Evolutionary conservation across 257 asterid genomes (phyloP).

Genomic region (Ajuga chamaepitys): DNA sequence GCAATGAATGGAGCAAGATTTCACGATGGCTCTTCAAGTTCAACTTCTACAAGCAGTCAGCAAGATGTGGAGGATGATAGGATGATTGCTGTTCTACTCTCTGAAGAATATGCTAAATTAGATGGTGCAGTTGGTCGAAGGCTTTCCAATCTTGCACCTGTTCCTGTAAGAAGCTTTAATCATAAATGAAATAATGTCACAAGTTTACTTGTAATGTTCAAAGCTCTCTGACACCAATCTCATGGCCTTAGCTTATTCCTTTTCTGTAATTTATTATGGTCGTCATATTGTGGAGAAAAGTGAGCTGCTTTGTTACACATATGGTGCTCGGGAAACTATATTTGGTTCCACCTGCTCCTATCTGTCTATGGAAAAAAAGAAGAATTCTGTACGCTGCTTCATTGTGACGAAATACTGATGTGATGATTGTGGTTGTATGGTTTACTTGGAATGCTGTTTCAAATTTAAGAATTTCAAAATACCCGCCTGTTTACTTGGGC

Average conservation of each 20-base stretch:
- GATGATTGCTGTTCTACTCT: slow-evolving; percentile 49
- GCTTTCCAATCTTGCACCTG: slow-evolving; percentile 46
- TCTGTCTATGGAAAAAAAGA: not conserved
- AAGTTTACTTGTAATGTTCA: not conserved
- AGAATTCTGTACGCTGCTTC: not conserved
- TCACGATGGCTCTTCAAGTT: slow-evolving; percentile 34
- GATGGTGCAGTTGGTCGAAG: slow-evolving; percentile 57
- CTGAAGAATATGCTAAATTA: slow-evolving; percentile 53
- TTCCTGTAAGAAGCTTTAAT: slow-evolving; percentile 35
- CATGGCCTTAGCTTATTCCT: not conserved
- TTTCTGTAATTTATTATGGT: not conserved
- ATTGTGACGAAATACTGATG: not conserved
- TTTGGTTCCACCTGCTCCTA: not conserved
- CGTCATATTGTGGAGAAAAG: not conserved
- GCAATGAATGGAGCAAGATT: slow-evolving; percentile 31
- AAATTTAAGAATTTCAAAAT: not conserved
- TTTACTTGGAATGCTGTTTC: not conserved
- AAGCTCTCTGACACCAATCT: not conserved
- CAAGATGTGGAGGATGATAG: slow-evolving; percentile 49
- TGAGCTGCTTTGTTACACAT: not conserved
- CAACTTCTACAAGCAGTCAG: slow-evolving; percentile 36
- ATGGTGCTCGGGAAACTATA: not conserved
- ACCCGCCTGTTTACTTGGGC: not conserved
- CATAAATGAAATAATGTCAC: not conserved
- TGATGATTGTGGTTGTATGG: not conserved